Base-by-base conservation (phyloP, 352 stramenopile genomes). In the Phytophthora sojae region DNA sequence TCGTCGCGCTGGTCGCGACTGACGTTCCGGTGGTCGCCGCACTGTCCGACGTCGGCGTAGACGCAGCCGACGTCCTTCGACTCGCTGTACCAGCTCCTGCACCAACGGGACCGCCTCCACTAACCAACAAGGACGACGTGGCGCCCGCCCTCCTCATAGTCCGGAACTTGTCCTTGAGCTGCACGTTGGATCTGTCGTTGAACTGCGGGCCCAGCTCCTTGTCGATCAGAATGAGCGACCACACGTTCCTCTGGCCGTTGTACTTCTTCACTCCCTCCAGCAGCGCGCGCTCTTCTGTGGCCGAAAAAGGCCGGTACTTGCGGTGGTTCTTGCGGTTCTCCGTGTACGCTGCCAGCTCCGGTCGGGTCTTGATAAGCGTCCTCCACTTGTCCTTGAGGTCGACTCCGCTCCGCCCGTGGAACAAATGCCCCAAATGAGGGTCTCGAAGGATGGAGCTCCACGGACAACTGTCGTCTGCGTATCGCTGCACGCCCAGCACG, bases 291-390 rank as follows among this genome's bases (percentile, higher is more conserved):
- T 88, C 78, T 68, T 98, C 95, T 1, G 83, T 75, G 0, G 83
- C 81, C 4, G 84, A 86, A 61, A 95, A 95, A 14, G 88, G 88
- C 1, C 88, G 84, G 55, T 95, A 95, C 64, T 95, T 95, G 58
- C 88, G 86, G 61, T 94, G 86, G 67, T 95, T 95, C 56, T 95
- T 95, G n/a, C 88, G 82, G 64, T 95, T 95, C 52, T 95, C 86
- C 12, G 88, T 95, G 73, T 95, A 95, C 49, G 79, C 69, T 12
- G 86, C 81, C 5, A 95, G 75, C 57, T 95, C 88, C 0, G 88
- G 86, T 49, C 85, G 77, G 3, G 84, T 93, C 71, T 95, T 95
- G 67, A 95, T 95, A 0, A 95, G 57, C 14, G 88, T 95, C 19
- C 88, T 72, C 88, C 88, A 95, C 59, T 95, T 95, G 67, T 95